Base-by-base conservation (phyloP, 106 monocot genomes). In the Dendrobium officinale region DNA sequence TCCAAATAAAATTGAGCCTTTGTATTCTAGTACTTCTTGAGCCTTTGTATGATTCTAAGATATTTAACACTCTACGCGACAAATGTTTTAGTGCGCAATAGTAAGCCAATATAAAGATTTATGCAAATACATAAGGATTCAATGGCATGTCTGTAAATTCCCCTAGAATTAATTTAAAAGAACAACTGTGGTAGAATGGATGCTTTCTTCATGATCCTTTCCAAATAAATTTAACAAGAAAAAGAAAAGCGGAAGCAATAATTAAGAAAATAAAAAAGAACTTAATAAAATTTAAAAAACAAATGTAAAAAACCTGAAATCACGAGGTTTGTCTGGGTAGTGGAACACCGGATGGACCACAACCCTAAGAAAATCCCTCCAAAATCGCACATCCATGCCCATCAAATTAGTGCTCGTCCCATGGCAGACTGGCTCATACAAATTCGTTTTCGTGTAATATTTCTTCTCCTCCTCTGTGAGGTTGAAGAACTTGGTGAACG, bases 321-420 rank as follows among this genome's bases (percentile, higher is more conserved):
- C 80, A 0, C 19, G 40, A 29, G 96, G 93, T 75, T 88, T 91
- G 3, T 79, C 7, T 31, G 90, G 92, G 41, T 72, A 86, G 54
- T 85, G 74, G 74, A 93, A 84, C 17, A 78, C 76, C 0, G 95
- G 95, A 66, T 91, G 85, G 19, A 87, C 84, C 24, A 86, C 17
- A 8, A 95, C 29, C 83, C 92, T 95, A 19, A 86, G 73, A 67
- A 82, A 93, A 79, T 93, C 89, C 80, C 95, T 91, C 93, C 89
- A 91, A 47, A 47, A 89, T 75, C 74, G 87, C 20, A 80, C 81
- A 29, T 93, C 93, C 48, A 59, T 86, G 16, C 73, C 45, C 15
- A 77, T 33, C 48, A 45, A 22, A 27, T 89, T 87, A 83, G 89
- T 89, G 84, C 95, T 86, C 4, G 92, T 91, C 13, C 95, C 95